A percentile compares a stretch with the other conserved stretches of the same genome.
These are phyloP conservation scores for Aspergillus nidulans DNA, from an alignment of 495 filamentous ascomycete genomes.

Conservation along the genomic window DNA sequence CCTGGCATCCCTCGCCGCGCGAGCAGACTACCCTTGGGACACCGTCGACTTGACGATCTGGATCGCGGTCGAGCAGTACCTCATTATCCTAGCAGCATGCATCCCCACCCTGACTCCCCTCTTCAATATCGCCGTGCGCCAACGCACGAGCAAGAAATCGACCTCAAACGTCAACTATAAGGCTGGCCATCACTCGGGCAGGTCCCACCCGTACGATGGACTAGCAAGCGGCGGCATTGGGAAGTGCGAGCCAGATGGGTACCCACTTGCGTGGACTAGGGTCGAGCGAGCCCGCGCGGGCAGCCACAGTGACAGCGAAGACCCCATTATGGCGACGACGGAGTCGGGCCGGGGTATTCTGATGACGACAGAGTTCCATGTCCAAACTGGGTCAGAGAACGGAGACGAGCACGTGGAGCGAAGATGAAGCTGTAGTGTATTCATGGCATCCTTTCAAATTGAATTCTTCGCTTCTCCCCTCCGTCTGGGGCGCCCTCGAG, in stretches of 20 bases:
- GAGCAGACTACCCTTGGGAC: conserved; percentile 8
- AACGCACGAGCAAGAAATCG: background rate
- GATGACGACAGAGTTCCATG: conserved; percentile 2
- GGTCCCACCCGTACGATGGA: background rate
- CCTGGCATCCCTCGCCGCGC: conserved; percentile 2
- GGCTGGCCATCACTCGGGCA: background rate
- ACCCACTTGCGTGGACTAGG: background rate
- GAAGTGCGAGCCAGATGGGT: background rate
- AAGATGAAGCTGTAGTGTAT: background rate
- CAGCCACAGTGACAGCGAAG: conserved; percentile 6
- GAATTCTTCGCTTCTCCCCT: too few relatives aligned
- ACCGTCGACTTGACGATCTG: conserved; percentile 6
- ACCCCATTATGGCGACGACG: background rate
- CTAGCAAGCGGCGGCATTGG: background rate
- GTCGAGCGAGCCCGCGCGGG: background rate
- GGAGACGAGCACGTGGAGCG: background rate
- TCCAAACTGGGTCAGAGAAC: background rate
- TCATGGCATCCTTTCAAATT: too few relatives aligned
- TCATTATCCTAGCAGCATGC: conserved; percentile 10
- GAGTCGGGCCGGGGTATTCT: conserved; percentile 1
- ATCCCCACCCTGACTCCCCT: conserved; percentile 10
- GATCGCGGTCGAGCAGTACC: conserved; percentile 12
- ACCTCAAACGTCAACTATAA: background rate
- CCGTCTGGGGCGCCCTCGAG: too few relatives aligned
- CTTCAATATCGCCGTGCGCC: conserved; percentile 8